Evolutionary conservation across 2,329 filamentous ascomycete genomes (phyloP), one percentile per base, ranked within the genome.

Genomic region (Corniculantispora saksenae): DNA sequence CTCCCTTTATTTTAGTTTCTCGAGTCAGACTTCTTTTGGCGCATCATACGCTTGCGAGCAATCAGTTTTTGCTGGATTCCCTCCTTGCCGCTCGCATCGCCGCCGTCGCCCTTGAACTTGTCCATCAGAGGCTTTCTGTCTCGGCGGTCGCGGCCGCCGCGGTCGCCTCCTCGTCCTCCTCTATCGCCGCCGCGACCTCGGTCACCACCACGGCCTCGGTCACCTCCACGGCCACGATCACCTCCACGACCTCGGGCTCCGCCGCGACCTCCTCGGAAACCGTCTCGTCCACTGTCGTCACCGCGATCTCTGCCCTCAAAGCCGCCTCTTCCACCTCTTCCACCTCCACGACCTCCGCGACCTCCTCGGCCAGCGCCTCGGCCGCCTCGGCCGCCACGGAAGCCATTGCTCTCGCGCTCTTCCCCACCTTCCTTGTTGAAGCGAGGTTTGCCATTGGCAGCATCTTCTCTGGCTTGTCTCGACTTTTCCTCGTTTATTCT

Each of bases 21-120:
- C 13, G 72, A 68, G 19, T 75, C 70, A 7, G 80, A 78, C 80
- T 87, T 88, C 79, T 89, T 91, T 77, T 90, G 90, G 66, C 93
- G 87, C 82, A 90, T 86, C 81, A 91, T 86, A 68, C 93, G 85
- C 82, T 97, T 97, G 77, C 92, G 89, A 57, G 88, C 89, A 76
- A 97, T 96, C 73, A 97, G 91, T 73, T 89, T 89, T 72, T 93
- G 91, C 72, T 85, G 79, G 72, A 86, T 76, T 2, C 74, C 78
- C 81, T 80, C 67, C 82, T 84, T 71, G 9, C 60, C 60, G n/a
- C 88, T 85, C 57, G 81, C 78, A 40, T 80, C 77, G 40, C 78
- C 57, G 19, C 69, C 68, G n/a, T 68, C 74, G 19, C 69, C 63
- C 66, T 72, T 77, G 54, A 69, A 69, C 63, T 72, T 73, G 40